phyloP scores from a whole-genome alignment of 176 grass and related monocot species.

The Paspalum vaginatum region DNA sequence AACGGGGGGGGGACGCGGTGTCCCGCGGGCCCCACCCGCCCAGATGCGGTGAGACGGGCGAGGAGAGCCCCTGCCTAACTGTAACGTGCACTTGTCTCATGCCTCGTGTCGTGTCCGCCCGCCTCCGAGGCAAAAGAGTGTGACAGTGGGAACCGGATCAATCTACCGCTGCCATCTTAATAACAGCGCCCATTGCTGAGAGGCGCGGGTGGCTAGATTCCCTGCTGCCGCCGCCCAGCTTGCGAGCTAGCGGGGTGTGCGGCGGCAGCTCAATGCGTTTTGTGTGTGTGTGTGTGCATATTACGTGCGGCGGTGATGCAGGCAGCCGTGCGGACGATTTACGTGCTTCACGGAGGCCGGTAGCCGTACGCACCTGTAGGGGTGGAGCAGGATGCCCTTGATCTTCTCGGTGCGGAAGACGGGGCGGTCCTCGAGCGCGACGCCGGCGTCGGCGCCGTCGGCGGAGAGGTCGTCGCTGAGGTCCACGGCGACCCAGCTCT shows the following conservation, averaged over 20 bases:
- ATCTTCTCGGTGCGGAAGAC: slow-evolving; percentile 71
- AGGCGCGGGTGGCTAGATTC: too few relatives aligned
- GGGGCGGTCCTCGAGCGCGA: slow-evolving; percentile 51
- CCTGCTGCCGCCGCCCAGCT: too few relatives aligned
- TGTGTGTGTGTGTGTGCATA: too few relatives aligned
- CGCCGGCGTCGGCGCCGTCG: slow-evolving; percentile 38
- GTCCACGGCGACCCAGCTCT: slow-evolving; percentile 59
- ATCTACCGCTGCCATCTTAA: too few relatives aligned
- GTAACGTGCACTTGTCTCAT: slow-evolving; percentile 31
- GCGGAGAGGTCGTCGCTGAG: slow-evolving; percentile 43
- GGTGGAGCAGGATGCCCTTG: slow-evolving; percentile 56
- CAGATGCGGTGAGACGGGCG: too few relatives aligned
- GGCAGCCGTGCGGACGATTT: too few relatives aligned
- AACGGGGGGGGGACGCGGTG: slow-evolving; percentile 3
- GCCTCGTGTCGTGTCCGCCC: neutral
- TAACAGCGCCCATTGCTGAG: too few relatives aligned
- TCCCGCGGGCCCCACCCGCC: neutral
- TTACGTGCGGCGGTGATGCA: too few relatives aligned
- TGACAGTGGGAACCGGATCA: too few relatives aligned
- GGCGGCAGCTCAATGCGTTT: too few relatives aligned
- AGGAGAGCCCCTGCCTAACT: slow-evolving; percentile 15
- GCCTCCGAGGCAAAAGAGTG: neutral
- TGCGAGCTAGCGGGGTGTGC: too few relatives aligned
- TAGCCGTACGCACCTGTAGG: slow-evolving; percentile 49
- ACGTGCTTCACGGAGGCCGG: too few relatives aligned